Evolutionary conservation across 371 early-diverging fungal genomes (phyloP).

Genomic region (Syncephalastrum contaminatum): DNA sequence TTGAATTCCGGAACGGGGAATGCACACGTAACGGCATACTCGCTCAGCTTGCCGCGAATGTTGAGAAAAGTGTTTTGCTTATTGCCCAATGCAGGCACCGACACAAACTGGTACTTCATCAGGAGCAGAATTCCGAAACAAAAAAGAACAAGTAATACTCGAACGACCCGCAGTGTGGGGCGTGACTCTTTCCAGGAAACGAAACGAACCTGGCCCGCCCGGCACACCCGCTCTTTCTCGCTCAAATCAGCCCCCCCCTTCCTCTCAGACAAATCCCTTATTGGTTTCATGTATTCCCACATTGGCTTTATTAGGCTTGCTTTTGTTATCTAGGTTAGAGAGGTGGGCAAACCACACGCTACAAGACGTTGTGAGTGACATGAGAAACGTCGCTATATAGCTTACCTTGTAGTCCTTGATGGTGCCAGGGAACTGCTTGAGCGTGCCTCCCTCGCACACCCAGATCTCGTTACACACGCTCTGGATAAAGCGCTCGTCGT

Average conservation of each 20-base stretch:
- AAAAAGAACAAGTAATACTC: slow-evolving; percentile 14
- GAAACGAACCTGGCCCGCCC: no score
- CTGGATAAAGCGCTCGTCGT: slow-evolving; percentile 91
- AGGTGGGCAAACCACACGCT: no score
- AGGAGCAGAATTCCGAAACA: not conserved
- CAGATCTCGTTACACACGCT: slow-evolving; percentile 88
- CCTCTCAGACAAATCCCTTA: no score
- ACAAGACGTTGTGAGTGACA: no score
- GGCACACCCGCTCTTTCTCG: no score
- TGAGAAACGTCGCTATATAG: not conserved
- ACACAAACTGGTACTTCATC: slow-evolving; percentile 51
- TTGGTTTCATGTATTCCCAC: no score
- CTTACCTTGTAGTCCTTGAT: slow-evolving; percentile 53
- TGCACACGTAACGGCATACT: slow-evolving; percentile 39
- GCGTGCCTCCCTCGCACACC: slow-evolving; percentile 73
- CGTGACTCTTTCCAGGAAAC: no score
- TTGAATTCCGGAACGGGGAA: slow-evolving; percentile 58
- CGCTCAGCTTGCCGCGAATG: slow-evolving; percentile 40
- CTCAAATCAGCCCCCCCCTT: no score
- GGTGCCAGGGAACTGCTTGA: slow-evolving; percentile 63
- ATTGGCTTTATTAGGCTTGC: no score
- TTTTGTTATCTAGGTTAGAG: no score
- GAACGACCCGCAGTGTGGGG: no score
- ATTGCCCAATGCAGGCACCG: slow-evolving; percentile 50
- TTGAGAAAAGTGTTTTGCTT: slow-evolving; percentile 46